Percentiles rank a stretch among this genome's conserved stretches.
phyloP scores from a whole-genome alignment of 2,329 filamentous ascomycete species.

The Aspergillus awamori region DNA sequence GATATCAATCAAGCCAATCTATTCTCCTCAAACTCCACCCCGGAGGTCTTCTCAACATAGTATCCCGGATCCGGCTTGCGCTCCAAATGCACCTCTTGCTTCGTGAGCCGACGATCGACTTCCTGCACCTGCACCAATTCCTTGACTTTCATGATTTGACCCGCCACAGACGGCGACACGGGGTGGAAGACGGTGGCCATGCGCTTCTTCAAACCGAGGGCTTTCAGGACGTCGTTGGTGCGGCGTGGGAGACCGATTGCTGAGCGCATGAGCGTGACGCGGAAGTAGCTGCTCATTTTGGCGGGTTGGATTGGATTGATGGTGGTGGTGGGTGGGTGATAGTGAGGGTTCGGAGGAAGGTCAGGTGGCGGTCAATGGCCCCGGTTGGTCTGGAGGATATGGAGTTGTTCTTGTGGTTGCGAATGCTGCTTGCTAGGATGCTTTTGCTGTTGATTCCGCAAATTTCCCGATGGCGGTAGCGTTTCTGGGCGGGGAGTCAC shows the following conservation, averaged over 20 bases:
- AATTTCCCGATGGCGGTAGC: constrained; percentile 22
- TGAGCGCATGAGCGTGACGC: constrained; percentile 85
- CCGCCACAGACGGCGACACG: constrained; percentile 76
- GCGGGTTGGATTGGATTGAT: background rate
- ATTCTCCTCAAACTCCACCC: constrained; percentile 26
- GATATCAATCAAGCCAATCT: constrained; percentile 9
- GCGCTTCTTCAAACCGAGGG: constrained; percentile 82
- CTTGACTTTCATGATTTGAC: constrained; percentile 92
- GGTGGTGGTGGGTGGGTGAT: background rate
- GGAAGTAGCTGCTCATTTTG: constrained; percentile 77
- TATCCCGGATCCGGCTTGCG: constrained; percentile 79
- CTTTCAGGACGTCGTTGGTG: constrained; percentile 76
- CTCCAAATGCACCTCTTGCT: constrained; percentile 69
- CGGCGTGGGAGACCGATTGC: constrained; percentile 84
- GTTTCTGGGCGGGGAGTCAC: constrained; percentile 37
- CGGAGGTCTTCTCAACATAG: constrained; percentile 66
- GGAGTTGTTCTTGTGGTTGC: background rate
- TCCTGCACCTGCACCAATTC: constrained; percentile 84
- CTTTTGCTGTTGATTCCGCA: constrained; percentile 8
- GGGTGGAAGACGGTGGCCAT: constrained; percentile 88
- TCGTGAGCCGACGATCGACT: constrained; percentile 66
- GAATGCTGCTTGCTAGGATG: background rate
- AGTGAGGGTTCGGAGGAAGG: background rate
- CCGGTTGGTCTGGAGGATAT: no score
- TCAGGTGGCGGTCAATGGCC: no score